phyloP scores from a whole-genome alignment of 352 stramenopile genomes.

The Pythium aristosporum region DNA sequence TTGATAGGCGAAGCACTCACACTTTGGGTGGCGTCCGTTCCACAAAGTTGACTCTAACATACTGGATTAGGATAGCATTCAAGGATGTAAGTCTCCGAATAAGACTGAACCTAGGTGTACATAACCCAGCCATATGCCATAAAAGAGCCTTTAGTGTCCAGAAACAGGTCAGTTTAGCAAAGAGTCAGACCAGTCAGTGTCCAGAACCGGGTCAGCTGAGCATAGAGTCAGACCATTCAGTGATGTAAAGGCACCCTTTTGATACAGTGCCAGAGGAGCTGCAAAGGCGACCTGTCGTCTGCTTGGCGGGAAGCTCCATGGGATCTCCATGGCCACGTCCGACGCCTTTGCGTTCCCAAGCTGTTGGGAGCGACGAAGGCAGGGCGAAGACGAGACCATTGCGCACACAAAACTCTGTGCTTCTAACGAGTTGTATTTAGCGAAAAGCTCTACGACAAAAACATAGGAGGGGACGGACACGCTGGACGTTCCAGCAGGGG shows the following conservation, averaged over 20 bases:
- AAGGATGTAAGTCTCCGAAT: not conserved
- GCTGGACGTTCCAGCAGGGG: not conserved
- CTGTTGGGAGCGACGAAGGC: not conserved
- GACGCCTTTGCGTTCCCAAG: not conserved
- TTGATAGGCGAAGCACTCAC: no score
- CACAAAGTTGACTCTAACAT: not conserved
- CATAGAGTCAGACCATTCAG: not conserved
- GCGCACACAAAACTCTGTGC: no score
- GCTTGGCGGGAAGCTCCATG: not conserved
- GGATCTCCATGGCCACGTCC: not conserved
- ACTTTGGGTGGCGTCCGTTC: not conserved
- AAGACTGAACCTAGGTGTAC: not conserved
- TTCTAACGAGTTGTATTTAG: constrained; percentile 1
- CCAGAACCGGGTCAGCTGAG: not conserved
- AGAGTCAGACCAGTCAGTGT: not conserved
- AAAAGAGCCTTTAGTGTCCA: not conserved
- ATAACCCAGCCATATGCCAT: not conserved
- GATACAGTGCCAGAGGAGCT: not conserved
- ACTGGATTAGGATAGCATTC: not conserved
- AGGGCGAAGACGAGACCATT: no score
- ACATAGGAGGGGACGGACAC: not conserved
- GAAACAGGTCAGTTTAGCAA: not conserved
- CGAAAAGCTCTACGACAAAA: not conserved
- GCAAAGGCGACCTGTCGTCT: not conserved
- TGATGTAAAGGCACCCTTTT: not conserved